Conservation (phyloP, 331 rosid genomes). For the Malus hybrid region DNA sequence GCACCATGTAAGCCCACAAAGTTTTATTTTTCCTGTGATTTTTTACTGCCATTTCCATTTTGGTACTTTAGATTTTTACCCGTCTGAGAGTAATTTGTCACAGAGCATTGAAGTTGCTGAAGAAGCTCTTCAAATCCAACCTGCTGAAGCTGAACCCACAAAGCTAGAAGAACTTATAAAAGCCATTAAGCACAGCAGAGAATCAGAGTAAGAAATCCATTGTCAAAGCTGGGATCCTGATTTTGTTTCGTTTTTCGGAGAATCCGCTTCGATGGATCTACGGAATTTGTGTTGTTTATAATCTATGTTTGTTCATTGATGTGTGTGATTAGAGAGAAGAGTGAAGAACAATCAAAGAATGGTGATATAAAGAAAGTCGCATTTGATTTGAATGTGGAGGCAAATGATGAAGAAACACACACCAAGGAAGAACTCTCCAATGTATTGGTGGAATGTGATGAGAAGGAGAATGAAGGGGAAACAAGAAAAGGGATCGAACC, state of each 20-base stretch:
- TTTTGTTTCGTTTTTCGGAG: not conserved
- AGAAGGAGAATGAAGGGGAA: conserved; percentile 17
- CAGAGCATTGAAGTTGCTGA: conserved; percentile 32
- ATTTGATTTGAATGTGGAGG: conserved; percentile 18
- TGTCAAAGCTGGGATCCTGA: not conserved
- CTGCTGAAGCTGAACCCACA: conserved; percentile 8
- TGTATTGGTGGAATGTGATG: conserved; percentile 15
- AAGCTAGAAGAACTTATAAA: conserved; percentile 18
- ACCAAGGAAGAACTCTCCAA: conserved; percentile 15
- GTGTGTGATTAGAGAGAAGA: conserved; percentile 26
- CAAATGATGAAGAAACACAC: not conserved
- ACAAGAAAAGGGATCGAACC: not conserved
- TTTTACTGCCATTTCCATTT: not conserved
- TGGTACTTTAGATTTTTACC: not conserved
- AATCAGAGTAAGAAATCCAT: conserved; percentile 38
- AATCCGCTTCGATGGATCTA: not conserved
- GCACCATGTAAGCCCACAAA: conserved; percentile 28
- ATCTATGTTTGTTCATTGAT: not conserved
- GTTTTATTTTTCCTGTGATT: not conserved
- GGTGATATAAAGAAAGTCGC: conserved; percentile 13
- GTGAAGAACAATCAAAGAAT: conserved; percentile 20
- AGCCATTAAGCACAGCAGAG: conserved; percentile 13
- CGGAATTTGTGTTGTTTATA: not conserved
- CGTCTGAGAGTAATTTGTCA: not conserved
- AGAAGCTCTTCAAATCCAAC: conserved; percentile 3